Evolutionary conservation across 805 yeast genomes (phyloP), one percentile per base, ranked within the genome.

Genomic region (Candida sithepensis): DNA sequence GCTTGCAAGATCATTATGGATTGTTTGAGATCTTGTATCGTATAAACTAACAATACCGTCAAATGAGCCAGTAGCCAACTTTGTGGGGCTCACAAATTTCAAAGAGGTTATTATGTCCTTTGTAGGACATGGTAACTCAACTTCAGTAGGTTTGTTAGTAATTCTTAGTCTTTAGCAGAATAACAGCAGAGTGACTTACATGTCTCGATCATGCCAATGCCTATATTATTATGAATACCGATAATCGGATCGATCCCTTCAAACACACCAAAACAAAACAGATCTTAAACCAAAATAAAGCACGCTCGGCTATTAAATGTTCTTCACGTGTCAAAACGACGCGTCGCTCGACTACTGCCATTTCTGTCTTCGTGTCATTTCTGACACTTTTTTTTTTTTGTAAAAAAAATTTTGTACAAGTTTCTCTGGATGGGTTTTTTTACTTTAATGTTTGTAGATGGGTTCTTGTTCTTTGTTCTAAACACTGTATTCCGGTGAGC

Each of bases 11-110:
- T 47, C n/a, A 39, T 28, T 33, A 4, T 39, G 41, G 18, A 23
- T 38, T n/a, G 37, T 7, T 22, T 40, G 23, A 19, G 18, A 30
- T 4, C 36, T 19, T 20, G 52, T 38, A 47, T 48, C 45, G 21
- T 53, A 47, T 16, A 55, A 19, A 6, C 47, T 13, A 13, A 55
- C 5, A 10, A 37, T 24, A 9, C 59, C 59, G 40, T 53, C 57
- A 24, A 55, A 48, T 6, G 57, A 48, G 18, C 56, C 46, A 12
- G 39, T 42, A 2, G 8, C 19, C 37, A 44, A 30, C n/a, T 22
- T 24, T 2, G 22, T 24, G 14, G 45, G 10, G 18, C 22, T 23
- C 12, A 47, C 37, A 33, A 48, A 55, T 14, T 20, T 37, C 22
- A 55, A 41, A 10, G 52, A 46, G 13, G 55, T 49, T 23, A 52